Evolutionary conservation across 768 basidiomycete species (phyloP).

Genomic region (Lactifluus piperatus): DNA sequence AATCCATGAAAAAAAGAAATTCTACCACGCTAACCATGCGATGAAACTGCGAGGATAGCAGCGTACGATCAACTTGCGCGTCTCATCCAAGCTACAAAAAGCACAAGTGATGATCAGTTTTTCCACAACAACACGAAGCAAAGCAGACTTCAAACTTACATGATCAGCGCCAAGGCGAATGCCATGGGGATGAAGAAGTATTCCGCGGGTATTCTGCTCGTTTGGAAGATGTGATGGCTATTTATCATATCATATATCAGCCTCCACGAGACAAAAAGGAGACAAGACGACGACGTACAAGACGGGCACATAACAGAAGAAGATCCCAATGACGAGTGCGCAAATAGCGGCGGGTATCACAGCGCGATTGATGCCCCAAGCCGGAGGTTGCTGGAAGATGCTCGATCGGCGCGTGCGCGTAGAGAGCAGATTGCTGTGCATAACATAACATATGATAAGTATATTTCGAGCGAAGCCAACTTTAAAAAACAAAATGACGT

Average conservation of each 20-base stretch:
- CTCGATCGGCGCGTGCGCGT: slow-evolving; percentile 47
- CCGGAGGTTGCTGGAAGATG: slow-evolving; percentile 47
- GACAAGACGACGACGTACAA: slow-evolving; percentile 23
- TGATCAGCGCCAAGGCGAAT: slow-evolving; percentile 28
- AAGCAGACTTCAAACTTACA: slow-evolving; percentile 15
- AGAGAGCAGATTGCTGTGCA: slow-evolving; percentile 37
- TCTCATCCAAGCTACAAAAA: slow-evolving; percentile 13
- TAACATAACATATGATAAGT: neutral
- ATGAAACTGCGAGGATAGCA: slow-evolving; percentile 10
- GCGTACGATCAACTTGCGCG: slow-evolving; percentile 16
- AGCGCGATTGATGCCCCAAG: slow-evolving; percentile 32
- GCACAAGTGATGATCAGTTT: too few species aligned
- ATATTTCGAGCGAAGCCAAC: neutral
- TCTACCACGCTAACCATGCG: slow-evolving; percentile 17
- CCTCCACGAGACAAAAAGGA: neutral
- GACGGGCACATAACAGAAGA: slow-evolving; percentile 35
- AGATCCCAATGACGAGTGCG: slow-evolving; percentile 37
- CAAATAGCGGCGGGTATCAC: slow-evolving; percentile 38
- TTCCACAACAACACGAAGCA: neutral
- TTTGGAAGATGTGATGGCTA: slow-evolving; percentile 41
- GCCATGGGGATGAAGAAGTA: slow-evolving; percentile 45
- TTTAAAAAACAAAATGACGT: neutral
- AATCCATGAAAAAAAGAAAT: too few species aligned
- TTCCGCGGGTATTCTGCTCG: slow-evolving; percentile 35
- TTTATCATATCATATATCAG: neutral